Evolutionary conservation across 2,329 filamentous ascomycete genomes (phyloP), one percentile per base, ranked within the genome.

Genomic region (Pseudocercospora cruenta): DNA sequence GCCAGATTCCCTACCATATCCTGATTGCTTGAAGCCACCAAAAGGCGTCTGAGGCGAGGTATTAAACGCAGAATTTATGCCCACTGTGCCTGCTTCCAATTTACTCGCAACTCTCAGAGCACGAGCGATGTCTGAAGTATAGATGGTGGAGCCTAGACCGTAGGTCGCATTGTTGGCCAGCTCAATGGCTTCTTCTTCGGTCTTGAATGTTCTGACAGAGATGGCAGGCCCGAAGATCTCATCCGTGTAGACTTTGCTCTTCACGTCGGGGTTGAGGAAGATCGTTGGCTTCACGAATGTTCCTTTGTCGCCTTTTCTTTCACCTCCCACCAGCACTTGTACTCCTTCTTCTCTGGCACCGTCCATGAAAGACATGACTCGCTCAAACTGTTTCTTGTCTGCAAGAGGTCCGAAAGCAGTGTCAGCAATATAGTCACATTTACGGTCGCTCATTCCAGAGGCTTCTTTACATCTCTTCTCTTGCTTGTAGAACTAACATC

Each of bases 61-160:
- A 5, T 65, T 72, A 74, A 72, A 78, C 74, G 69, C 67, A 24
- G 65, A 68, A 66, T 84, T 84, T 71, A 84, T 83, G 61, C 83
- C 82, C 5, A 84, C 78, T 14, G 82, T 82, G 79, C 89, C 92
- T 24, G 86, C 84, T 76, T 94, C 80, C 57, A 82, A 78, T 65
- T 78, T 75, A 67, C 75, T 77, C 5, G 81, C 80, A 28, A 82
- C 69, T 16, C 78, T 73, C 16, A 82, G 60, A 2, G 77, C 81
- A 21, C 79, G 69, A 1, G 73, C 77, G 22, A 94, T 79, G 74
- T 94, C 87, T 68, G 84, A 80, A 0, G 91, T 93, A 77, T 92
- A 95, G 1, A 95, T 85, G 0, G 91, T 85, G 3, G 49, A 74
- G 72, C 70, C 76, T 73, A 67, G 28, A 4, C 62, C 66, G 36